Percentiles rank a stretch among this genome's conserved stretches.
These are phyloP conservation scores for Dactylis glomerata DNA, from an alignment of 176 grass and related monocot species.

Conservation along the genomic window DNA sequence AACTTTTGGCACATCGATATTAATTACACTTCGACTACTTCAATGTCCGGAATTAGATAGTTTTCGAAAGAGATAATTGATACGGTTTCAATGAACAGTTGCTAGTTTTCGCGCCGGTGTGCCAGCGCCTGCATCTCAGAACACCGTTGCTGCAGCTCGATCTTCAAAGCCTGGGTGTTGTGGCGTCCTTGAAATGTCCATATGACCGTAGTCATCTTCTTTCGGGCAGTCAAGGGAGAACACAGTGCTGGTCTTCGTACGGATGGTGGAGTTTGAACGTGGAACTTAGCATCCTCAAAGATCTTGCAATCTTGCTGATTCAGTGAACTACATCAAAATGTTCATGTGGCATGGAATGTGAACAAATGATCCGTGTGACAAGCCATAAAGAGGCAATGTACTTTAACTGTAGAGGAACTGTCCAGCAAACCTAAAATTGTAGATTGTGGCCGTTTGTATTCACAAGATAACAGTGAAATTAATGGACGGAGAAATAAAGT, in stretches of 20 bases:
- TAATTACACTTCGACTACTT: too few relatives aligned
- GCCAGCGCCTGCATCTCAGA: not conserved
- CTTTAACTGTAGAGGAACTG: slow-evolving; percentile 97
- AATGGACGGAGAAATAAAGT: not conserved
- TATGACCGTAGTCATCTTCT: too few relatives aligned
- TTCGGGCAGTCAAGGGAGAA: slow-evolving; percentile 76
- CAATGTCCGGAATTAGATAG: too few relatives aligned
- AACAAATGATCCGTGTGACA: slow-evolving; percentile 54
- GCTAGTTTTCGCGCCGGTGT: too few relatives aligned
- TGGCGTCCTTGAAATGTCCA: slow-evolving; percentile 35
- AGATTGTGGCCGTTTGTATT: not conserved
- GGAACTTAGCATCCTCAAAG: not conserved
- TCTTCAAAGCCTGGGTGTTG: slow-evolving; percentile 32
- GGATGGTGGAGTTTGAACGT: slow-evolving; percentile 46
- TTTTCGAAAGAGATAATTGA: too few relatives aligned
- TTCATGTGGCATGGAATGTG: not conserved
- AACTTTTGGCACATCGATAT: too few relatives aligned
- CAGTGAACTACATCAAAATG: not conserved
- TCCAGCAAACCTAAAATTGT: slow-evolving; percentile 66
- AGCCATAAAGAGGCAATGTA: slow-evolving; percentile 90
- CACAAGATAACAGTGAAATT: too few relatives aligned
- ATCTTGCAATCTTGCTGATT: not conserved
- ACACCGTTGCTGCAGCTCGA: slow-evolving; percentile 47
- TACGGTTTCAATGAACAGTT: too few relatives aligned
- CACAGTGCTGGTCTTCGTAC: slow-evolving; percentile 88